A percentile compares a stretch with the other conserved stretches of the same genome.
Conservation (phyloP, 345 rosid genomes). For the Eutrema heterophyllum region DNA sequence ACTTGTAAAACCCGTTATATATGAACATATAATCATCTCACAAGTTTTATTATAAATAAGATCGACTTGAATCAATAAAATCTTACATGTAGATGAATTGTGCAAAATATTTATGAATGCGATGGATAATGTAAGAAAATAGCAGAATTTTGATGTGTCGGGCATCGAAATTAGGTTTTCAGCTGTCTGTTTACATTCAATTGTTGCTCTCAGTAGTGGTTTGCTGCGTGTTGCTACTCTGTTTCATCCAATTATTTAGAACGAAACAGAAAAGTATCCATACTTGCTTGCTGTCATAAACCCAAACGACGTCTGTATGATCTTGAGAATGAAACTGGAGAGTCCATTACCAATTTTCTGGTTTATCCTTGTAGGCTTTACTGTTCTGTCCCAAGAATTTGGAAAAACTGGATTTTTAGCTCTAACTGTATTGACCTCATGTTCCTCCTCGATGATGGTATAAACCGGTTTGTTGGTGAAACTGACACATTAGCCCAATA, state of each 20-base stretch:
- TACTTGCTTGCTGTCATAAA: neutral
- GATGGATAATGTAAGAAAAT: constrained; percentile 1
- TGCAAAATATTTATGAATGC: constrained; percentile 9
- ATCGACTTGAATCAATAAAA: neutral
- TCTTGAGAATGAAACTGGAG: constrained; percentile 4
- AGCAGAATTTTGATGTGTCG: too few relatives aligned
- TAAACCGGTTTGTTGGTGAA: too few relatives aligned
- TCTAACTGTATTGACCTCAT: too few relatives aligned
- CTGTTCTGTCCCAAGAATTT: neutral
- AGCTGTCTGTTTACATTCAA: too few relatives aligned
- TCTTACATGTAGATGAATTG: constrained; percentile 20
- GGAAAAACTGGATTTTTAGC: neutral
- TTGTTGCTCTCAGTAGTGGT: too few relatives aligned
- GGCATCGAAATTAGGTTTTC: too few relatives aligned
- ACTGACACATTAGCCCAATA: too few relatives aligned
- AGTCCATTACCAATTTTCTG: neutral
- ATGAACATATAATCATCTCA: neutral
- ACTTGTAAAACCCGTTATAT: neutral
- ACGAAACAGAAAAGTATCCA: too few relatives aligned
- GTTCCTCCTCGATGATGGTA: too few relatives aligned
- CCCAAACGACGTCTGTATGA: neutral
- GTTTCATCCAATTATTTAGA: too few relatives aligned
- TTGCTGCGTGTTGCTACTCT: too few relatives aligned
- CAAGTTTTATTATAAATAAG: too few relatives aligned
- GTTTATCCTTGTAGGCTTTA: neutral